Evolutionary conservation across 2,329 filamentous ascomycete genomes (phyloP), one percentile per base, ranked within the genome.

Genomic region (Xylariales sp.): DNA sequence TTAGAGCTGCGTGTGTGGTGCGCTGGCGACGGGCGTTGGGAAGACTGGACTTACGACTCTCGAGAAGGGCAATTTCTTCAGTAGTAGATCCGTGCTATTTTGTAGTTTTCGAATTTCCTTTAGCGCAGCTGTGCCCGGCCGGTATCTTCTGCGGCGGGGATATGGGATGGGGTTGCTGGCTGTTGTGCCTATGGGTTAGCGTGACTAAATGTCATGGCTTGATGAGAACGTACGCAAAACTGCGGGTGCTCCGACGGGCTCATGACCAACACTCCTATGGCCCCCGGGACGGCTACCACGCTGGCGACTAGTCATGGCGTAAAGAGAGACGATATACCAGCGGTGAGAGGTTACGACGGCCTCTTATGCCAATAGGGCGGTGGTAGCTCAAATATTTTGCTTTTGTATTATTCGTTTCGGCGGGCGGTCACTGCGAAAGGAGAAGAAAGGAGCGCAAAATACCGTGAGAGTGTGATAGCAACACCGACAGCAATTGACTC

Each of bases 71-170:
- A 94, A 84, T 81, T 94, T 94, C 73, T 86, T 86, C 72, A 98
- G 87, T 57, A 98, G 83, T 39, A 98, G 88, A 76, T 98, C 94
- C 67, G 93, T 97, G 70, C 89, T 92, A 81, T 90, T 92, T 82
- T 98, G 96, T 80, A 97, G 97, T 76, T 89, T 89, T 79, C 94
- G 87, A 80, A 98, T 98, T 83, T 98, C 95, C 81, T 92, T 91
- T 63, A 98, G 86, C 61, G 96, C 95, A 73, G 93, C 86, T 50
- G 94, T 97, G 77, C 94, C 94, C 1, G 92, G 92, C 64, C 84
- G 87, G 77, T 93, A 94, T 72, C 92, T 87, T 71, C 86, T 86
- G 72, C 85, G 88, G 71, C 85, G 85, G 66, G 81, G 82, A 66
- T 86, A 83, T 1, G 91, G 91, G 53, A 92, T 82, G 34, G 92